phyloP scores from a whole-genome alignment of 352 stramenopile genomes.

The Phytophthora cryptogea region DNA sequence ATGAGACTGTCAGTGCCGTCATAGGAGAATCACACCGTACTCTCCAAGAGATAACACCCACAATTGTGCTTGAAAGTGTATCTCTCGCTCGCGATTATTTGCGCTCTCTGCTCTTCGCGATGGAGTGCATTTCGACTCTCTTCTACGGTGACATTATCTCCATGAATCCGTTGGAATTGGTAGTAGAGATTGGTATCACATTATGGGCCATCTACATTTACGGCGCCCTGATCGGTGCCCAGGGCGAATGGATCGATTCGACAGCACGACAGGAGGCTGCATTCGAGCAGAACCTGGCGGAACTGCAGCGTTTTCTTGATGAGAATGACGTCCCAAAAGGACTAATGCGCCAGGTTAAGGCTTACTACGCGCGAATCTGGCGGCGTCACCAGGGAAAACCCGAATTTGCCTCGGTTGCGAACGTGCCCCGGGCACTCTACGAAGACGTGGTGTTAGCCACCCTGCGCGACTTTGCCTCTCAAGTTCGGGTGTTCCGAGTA shows the following conservation, averaged over 20 bases:
- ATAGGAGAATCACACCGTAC: conserved; percentile 9
- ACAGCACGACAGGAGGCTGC: conserved; percentile 45
- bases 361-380: conserved; percentile 72
- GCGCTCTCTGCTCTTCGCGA: conserved; percentile 59
- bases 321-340: conserved; percentile 65
- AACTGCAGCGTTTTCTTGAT: conserved; percentile 64
- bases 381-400: conserved; percentile 46
- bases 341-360: conserved; percentile 67
- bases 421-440: conserved; percentile 52
- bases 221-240: conserved; percentile 23
- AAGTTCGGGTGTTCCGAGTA: conserved; percentile 52
- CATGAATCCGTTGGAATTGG: conserved; percentile 63
- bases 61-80: conserved; percentile 33
- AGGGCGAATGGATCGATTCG: conserved; percentile 55
- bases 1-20: neutral
- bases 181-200: conserved; percentile 57
- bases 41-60: neutral
- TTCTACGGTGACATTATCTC: conserved; percentile 44
- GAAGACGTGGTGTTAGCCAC: conserved; percentile 64
- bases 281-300: conserved; percentile 64
- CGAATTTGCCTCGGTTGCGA: conserved; percentile 50
- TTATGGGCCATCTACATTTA: conserved; percentile 71
- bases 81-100: conserved; percentile 58
- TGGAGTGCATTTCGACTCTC: conserved; percentile 66
- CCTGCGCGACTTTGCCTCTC: conserved; percentile 48